Conservation (phyloP, 179 eudicot species). For the Corrigiola litoralis region DNA sequence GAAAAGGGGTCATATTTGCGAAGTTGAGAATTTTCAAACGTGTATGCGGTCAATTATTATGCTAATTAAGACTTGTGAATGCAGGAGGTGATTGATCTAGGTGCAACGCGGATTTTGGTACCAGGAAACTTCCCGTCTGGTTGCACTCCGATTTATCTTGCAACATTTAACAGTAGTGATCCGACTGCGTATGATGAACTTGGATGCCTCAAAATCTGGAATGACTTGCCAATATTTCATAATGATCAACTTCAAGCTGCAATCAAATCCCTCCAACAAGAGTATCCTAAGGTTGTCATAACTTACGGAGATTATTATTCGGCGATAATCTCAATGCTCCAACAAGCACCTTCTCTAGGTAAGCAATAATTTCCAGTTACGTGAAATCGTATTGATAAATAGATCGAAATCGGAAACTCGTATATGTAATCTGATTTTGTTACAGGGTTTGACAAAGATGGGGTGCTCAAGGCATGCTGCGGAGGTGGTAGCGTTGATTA, state of each 20-base stretch:
- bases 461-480: slow-evolving; percentile 15
- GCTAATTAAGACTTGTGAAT: no score
- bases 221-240: slow-evolving; percentile 10
- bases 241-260: slow-evolving; percentile 10
- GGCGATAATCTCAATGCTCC: not conserved
- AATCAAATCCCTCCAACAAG: not conserved
- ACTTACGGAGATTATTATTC: slow-evolving; percentile 8
- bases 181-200: not conserved
- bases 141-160: slow-evolving; percentile 4
- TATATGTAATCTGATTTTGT: not conserved
- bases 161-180: not conserved
- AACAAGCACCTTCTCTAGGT: slow-evolving; percentile 3
- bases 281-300: not conserved
- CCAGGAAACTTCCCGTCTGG: slow-evolving; percentile 12
- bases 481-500: not conserved
- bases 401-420: not conserved
- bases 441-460: slow-evolving; percentile 16
- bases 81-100: slow-evolving; percentile 15
- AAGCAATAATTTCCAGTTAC: not conserved
- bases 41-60: no score
- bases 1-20: no score
- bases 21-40: no score
- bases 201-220: slow-evolving; percentile 9
- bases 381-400: not conserved
- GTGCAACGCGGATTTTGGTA: slow-evolving; percentile 3